Evolutionary conservation across 2,329 filamentous ascomycete species (phyloP).

Genomic region (Diaporthe australafricana): DNA sequence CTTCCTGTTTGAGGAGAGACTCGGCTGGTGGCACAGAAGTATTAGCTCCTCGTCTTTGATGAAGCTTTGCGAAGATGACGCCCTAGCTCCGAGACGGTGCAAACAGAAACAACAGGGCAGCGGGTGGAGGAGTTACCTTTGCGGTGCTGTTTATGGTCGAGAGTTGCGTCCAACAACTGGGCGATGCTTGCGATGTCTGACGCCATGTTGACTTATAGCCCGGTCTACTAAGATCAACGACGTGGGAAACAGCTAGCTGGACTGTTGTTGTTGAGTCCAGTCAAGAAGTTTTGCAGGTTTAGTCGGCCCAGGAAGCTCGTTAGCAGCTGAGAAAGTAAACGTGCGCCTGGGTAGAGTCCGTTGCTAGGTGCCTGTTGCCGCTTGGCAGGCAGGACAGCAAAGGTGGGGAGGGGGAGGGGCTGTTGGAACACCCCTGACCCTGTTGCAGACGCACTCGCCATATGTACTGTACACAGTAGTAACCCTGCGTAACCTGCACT

Average conservation of each 20-base stretch:
- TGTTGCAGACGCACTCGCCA: not conserved
- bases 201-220: conserved; percentile 59
- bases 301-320: not conserved
- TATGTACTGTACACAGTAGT: too few relatives aligned
- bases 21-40: conserved; percentile 72
- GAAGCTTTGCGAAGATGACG: not conserved
- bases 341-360: conserved; percentile 27
- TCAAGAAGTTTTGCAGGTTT: not conserved
- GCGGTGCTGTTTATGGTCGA: conserved; percentile 88
- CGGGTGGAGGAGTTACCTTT: conserved; percentile 72
- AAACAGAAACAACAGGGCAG: conserved; percentile 11
- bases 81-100: conserved; percentile 18
- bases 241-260: conserved; percentile 26
- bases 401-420: conserved; percentile 25
- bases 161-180: conserved; percentile 88
- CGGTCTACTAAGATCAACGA: conserved; percentile 26
- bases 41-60: conserved; percentile 13
- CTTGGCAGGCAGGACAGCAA: not conserved
- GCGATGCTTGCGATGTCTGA: conserved; percentile 72
- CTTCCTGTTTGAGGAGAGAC: conserved; percentile 79
- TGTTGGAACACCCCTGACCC: conserved; percentile 20
- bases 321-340: conserved; percentile 33
- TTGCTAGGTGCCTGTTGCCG: conserved; percentile 33
- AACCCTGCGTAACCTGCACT: not conserved
- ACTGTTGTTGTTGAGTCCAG: conserved; percentile 5